phyloP scores from a whole-genome alignment of 2,329 filamentous ascomycete genomes.

The Penicillium sp. region DNA sequence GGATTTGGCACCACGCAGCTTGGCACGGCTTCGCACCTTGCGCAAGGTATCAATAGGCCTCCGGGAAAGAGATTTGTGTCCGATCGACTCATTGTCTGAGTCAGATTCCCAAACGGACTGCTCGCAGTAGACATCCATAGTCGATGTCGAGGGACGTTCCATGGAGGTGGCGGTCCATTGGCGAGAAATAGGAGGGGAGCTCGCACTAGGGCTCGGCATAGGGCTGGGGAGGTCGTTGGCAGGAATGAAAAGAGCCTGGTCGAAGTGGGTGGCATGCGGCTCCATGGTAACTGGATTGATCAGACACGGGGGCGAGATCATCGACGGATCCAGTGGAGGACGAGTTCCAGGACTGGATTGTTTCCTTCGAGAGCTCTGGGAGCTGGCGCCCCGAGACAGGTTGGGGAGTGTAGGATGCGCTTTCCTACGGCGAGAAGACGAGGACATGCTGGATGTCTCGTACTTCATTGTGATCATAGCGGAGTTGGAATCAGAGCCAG shows the following conservation, averaged over 20 bases:
- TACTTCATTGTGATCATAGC: constrained; percentile 33
- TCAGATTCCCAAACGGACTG: constrained; percentile 44
- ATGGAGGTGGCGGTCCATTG: constrained; percentile 29
- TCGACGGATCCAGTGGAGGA: constrained; percentile 36
- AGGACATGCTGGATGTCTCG: constrained; percentile 22
- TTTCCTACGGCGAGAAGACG: constrained; percentile 31
- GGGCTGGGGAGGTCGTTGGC: constrained; percentile 38
- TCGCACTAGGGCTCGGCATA: constrained; percentile 32
- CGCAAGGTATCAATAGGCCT: constrained; percentile 40
- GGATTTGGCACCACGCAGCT: constrained; percentile 39
- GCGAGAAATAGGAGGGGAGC: constrained; percentile 32
- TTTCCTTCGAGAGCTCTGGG: constrained; percentile 24
- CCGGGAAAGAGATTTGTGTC: constrained; percentile 35
- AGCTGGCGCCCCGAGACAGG: constrained; percentile 22
- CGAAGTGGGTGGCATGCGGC: constrained; percentile 39
- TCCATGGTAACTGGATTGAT: constrained; percentile 41
- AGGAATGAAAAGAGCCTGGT: constrained; percentile 41
- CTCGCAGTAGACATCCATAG: constrained; percentile 33
- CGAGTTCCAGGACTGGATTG: constrained; percentile 23
- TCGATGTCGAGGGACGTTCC: constrained; percentile 34
- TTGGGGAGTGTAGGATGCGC: constrained; percentile 32
- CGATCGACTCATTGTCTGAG: constrained; percentile 36
- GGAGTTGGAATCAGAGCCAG: constrained; percentile 19
- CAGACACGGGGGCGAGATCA: constrained; percentile 39
- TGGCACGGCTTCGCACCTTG: constrained; percentile 41